A percentile compares a stretch with the other conserved stretches of the same genome.
Evolutionary conservation across 305 asterid species (phyloP).

Genomic region (Plantago rigida): DNA sequence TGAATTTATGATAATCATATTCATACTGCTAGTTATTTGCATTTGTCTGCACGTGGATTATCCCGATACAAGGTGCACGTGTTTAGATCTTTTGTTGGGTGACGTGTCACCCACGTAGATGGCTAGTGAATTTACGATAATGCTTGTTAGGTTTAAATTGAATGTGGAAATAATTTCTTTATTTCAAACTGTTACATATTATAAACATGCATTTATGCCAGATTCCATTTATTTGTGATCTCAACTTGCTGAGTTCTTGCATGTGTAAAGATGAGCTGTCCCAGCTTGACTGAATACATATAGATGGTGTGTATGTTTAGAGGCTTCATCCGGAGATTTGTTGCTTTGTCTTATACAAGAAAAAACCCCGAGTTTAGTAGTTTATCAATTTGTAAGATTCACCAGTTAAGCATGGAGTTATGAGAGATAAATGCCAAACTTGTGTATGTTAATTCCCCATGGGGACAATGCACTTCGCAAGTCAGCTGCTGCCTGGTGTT

Average conservation of each 20-base stretch:
- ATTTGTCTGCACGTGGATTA: no score
- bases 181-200: not conserved
- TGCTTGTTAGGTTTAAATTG: not conserved
- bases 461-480: no score
- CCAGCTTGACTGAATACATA: not conserved
- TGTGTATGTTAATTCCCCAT: no score
- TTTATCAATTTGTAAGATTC: not conserved
- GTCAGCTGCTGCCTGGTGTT: no score
- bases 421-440: not conserved
- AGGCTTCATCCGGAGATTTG: not conserved
- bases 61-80: no score
- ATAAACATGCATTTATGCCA: not conserved
- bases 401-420: not conserved
- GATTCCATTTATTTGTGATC: not conserved
- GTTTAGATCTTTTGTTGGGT: no score
- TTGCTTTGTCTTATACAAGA: not conserved
- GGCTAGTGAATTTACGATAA: not conserved
- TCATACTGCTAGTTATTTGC: no score
- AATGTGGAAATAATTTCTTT: not conserved
- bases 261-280: not conserved
- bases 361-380: not conserved
- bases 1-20: no score
- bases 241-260: not conserved
- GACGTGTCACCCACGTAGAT: not conserved
- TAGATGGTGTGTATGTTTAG: not conserved